Base-by-base conservation (phyloP, 1,139 yeast species). In the Geotrichum australiense region DNA sequence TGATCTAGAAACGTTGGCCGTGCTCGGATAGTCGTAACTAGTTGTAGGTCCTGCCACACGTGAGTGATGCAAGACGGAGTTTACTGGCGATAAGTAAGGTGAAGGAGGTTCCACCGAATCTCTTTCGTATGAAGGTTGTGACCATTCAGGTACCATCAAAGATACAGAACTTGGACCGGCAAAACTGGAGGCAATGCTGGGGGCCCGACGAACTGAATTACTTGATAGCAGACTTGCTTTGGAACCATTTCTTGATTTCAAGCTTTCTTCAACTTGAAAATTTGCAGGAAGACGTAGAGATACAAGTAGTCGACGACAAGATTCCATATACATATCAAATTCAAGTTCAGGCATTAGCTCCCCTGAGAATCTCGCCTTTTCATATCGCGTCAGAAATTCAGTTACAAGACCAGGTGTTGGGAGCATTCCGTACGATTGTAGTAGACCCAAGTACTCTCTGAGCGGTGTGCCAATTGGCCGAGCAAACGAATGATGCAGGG, bases 321-420 rank as follows among this genome's bases (percentile, higher is more conserved):
- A 47, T 35, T 68, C 67, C 70, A 87, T 74, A 53, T 85, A 79
- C 31, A 66, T 69, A 28, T 77, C 63, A 53, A 87, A 76, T 37
- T 81, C 80, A 1, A 61, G 65, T 48, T 81, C 80, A 0, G 70
- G 61, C 11, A 86, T 75, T 15, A 78, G 69, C 19, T 69, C 61
- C 1, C 82, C 82, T 1, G 93, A 75, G 58, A 78, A 89, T 47
- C 87, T 67, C 27, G 81, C 69, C 38, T 67, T 66, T 50, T 87
- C 96, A 61, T 86, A 87, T n/a, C 75, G 59, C 1, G 63, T 65
- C 8, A 80, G 63, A 49, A 80, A 73, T 35, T 50, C 62, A n/a
- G 59, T 56, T 45, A 41, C 52, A 19, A 46, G 50, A 42, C 39
- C 53, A 24, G 44, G 49, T 44, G 42, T 49, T n/a, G 45, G 56